phyloP scores from a whole-genome alignment of 2,329 filamentous ascomycete genomes.

The Biscogniauxia sp. region DNA sequence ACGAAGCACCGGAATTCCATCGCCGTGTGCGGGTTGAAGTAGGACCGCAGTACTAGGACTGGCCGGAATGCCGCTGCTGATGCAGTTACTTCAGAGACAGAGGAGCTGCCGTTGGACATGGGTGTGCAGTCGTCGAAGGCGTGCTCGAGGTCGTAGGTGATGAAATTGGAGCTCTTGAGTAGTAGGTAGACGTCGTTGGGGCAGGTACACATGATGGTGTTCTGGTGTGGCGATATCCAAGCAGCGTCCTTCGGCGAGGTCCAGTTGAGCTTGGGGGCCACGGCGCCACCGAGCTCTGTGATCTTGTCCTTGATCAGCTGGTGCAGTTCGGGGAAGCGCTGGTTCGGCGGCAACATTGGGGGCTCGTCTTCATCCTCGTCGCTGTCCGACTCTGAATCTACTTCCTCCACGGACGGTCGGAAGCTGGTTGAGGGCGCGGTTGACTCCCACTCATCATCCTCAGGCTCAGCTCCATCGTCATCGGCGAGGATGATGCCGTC shows the following conservation, averaged over 20 bases:
- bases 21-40: constrained; percentile 82
- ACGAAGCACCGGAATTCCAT: constrained; percentile 97
- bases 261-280: constrained; percentile 96
- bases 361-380: constrained; percentile 52
- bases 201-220: constrained; percentile 85
- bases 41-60: constrained; percentile 81
- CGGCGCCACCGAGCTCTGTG: constrained; percentile 75
- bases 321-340: constrained; percentile 70
- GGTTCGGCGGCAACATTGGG: constrained; percentile 47
- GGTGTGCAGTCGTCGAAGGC: constrained; percentile 75
- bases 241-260: constrained; percentile 93
- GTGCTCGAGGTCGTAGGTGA: constrained; percentile 91
- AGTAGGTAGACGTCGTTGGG: constrained; percentile 92
- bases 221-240: constrained; percentile 80
- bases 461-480: constrained; percentile 57
- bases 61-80: constrained; percentile 58
- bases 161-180: constrained; percentile 90
- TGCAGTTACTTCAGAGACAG: constrained; percentile 22
- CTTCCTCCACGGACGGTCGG: constrained; percentile 37
- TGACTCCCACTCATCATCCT: constrained; percentile 56
- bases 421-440: constrained; percentile 32
- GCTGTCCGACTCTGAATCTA: constrained; percentile 46
- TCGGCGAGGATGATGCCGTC: constrained; percentile 89
- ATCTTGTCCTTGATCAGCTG: constrained; percentile 74
- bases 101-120: constrained; percentile 22